Base-by-base conservation (phyloP, 805 yeast species). In the Hanseniaspora vineae region DNA sequence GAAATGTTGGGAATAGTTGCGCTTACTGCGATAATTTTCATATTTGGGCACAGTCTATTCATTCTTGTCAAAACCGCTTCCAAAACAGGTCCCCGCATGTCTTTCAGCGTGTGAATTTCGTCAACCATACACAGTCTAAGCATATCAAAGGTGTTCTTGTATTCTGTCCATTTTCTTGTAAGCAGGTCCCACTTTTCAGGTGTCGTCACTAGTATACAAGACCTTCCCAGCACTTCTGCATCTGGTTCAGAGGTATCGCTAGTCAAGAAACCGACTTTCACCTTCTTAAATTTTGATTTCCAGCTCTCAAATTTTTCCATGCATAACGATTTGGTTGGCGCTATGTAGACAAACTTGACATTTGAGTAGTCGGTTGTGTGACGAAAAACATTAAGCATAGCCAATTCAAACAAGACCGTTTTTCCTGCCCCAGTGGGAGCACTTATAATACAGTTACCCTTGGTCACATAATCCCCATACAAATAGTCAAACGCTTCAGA, bases 381-480 rank as follows among this genome's bases (percentile, higher is more conserved):
- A 11, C 42, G 52, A 0, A 52, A 33, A 6, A 47, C 44, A 2
- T 32, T 11, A 19, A 73, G 50, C 1, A 77, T 72, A 0, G 80
- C 78, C 39, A 77, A 55, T 55, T 76, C 81, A 54, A 75, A 75
- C 5, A 76, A 56, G 0, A 69, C 78, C 0, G 81, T 75, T 52
- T 77, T 77, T 0, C 82, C 81, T 0, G 81, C 75, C 0, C 81
- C 81, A 0, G 81, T 75, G 1, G 82, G 81, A 4, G 81, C 64
- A 39, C 77, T 67, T 10, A 76, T 61, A 3, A 76, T 72, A 52
- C 72, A 69, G 50, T 74, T 76, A 31, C 59, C 52, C 15, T 59
- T 23, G 29, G 29, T 23, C 29, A 23, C 54, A 2, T 55, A 45
- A 20, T 35, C 19, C 4, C 62, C 52, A 52, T 67, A 76, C 5